Conservation (phyloP, 805 yeast species). For the Jamesozyma spencerorum region DNA sequence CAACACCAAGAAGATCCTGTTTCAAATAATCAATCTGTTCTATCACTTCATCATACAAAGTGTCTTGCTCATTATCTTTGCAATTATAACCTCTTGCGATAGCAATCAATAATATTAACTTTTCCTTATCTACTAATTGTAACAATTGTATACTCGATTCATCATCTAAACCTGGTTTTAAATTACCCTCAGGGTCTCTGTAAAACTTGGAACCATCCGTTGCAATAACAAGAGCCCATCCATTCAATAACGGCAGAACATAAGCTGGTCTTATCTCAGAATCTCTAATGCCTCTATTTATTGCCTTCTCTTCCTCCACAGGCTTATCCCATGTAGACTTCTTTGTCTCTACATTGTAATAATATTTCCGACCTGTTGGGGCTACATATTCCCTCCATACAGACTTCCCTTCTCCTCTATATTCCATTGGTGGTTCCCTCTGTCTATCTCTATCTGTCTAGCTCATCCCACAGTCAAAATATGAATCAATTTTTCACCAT, state of each 20-base stretch:
- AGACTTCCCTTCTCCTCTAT: too few species aligned
- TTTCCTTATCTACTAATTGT: constrained; percentile 23
- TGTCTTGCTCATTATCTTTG: constrained; percentile 3
- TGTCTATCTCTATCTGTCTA: too few species aligned
- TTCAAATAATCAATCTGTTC: constrained; percentile 11
- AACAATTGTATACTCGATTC: constrained; percentile 22
- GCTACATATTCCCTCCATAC: constrained; percentile 34
- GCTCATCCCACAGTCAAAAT: too few species aligned
- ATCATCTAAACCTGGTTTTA: constrained; percentile 26
- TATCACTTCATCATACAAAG: constrained; percentile 14
- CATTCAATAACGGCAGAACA: constrained; percentile 17
- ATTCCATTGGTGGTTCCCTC: too few species aligned
- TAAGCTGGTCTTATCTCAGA: constrained; percentile 9
- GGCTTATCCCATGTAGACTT: constrained; percentile 35
- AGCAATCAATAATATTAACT: constrained; percentile 17
- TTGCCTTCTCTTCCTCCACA: neutral
- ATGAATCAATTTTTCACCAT: neutral
- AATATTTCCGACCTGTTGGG: constrained; percentile 32
- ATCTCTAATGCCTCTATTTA: neutral
- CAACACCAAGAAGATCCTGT: constrained; percentile 9
- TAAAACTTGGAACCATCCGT: constrained; percentile 37
- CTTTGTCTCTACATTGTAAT: constrained; percentile 32
- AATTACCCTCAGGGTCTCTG: constrained; percentile 23
- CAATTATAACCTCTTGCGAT: constrained; percentile 18
- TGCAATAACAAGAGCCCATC: constrained; percentile 38